Evolutionary conservation across 2,329 filamentous ascomycete genomes (phyloP), one percentile per base, ranked within the genome.

Genomic region (Coniella vitis): DNA sequence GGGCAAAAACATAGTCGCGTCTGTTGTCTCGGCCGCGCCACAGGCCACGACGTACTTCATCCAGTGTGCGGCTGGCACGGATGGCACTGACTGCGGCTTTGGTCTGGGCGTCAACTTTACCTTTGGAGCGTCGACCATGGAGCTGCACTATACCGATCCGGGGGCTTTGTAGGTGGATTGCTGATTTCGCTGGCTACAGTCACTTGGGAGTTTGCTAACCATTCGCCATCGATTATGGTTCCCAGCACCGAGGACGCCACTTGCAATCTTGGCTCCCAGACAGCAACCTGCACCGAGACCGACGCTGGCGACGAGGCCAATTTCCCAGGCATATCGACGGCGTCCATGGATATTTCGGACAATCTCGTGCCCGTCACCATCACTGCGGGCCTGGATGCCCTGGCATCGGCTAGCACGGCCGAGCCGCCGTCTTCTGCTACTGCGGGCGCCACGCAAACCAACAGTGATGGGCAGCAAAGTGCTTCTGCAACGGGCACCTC

Each of bases 1-100:
- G 19, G 51, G 48, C 36, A n/a, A 53, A 8, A 51, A 47, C 7
- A 31, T 53, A 4, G 44, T 51, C 12, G 51, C 44, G 3, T 53
- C 51, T 2, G 48, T 53, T 13, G 29, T 53, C 14, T 51, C 51
- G 7, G 48, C 47, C 14, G 48, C 48, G 2, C 44, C 51, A 1
- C 7, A 38, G 20, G 48, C 31, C 4, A 51, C 51, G 21, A 25
- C 39, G 3, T 53, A 51, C 12, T 51, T 45, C 8, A 17, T 53
- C 1, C 41, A 13, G 16, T 53, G 51, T 36, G 44, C 44, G 13
- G 12, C 22, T 5, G 51, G 51, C 40, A 53, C 51, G 3, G 51
- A 53, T n/a, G 10, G n/a, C 12, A 38, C 10, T n/a, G 51, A 53
- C 36, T 53, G 51, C 19, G 51, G 51, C 40, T 41, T 53, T 22